Percentiles rank a stretch among this genome's conserved stretches.
Evolutionary conservation across 192 early-diverging fungal genomes (phyloP).

Genomic region (Coemansia sp.): DNA sequence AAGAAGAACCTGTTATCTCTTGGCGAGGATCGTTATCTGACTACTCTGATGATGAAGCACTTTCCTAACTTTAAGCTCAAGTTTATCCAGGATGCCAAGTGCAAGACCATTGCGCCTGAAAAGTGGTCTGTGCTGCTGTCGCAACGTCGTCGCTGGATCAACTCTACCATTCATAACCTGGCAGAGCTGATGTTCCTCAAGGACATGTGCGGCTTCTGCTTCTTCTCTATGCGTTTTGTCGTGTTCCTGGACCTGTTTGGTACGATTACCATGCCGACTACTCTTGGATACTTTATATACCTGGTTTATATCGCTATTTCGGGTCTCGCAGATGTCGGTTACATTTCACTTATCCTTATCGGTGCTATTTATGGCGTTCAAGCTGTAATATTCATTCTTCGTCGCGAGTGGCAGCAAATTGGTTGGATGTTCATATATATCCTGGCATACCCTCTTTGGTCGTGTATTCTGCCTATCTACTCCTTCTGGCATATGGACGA

Average conservation of each 20-base stretch:
- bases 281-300: slow-evolving; percentile 73
- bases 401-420: slow-evolving; percentile 76
- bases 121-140: slow-evolving; percentile 79
- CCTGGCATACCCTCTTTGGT: slow-evolving; percentile 87
- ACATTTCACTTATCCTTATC: slow-evolving; percentile 78
- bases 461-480: slow-evolving; percentile 88
- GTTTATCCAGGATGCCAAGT: slow-evolving; percentile 81
- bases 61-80: slow-evolving; percentile 87
- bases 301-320: slow-evolving; percentile 67
- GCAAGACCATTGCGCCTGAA: slow-evolving; percentile 82
- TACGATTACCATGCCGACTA: slow-evolving; percentile 69
- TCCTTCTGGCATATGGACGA: slow-evolving; percentile 99
- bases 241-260: slow-evolving; percentile 87
- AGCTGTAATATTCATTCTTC: slow-evolving; percentile 76
- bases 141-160: slow-evolving; percentile 97
- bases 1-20: too few relatives aligned
- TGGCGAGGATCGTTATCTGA: slow-evolving; percentile 95
- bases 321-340: too few relatives aligned
- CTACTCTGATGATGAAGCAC: slow-evolving; percentile 91
- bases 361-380: slow-evolving; percentile 87
- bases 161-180: slow-evolving; percentile 93
- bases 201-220: slow-evolving; percentile 90
- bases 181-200: slow-evolving; percentile 78
- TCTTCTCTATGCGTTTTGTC: slow-evolving; percentile 93
- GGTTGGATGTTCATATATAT: slow-evolving; percentile 89